Base-by-base conservation (phyloP, 371 early-diverging fungal genomes). In the Rhizopus delemar region DNA sequence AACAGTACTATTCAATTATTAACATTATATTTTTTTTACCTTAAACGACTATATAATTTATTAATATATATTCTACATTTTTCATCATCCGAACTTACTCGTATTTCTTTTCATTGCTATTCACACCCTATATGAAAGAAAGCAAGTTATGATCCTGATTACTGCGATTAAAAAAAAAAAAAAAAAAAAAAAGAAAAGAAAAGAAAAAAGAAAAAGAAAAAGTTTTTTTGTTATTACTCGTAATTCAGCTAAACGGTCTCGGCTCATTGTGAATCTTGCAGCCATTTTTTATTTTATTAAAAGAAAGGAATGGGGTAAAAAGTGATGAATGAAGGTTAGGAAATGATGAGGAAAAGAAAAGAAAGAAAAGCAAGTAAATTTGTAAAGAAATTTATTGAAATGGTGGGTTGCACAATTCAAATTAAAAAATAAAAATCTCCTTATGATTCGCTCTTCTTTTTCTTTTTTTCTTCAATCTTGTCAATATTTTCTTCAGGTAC, bases 401-500 rank as follows among this genome's bases (percentile, higher is more conserved):
- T 8, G 31, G 31, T 36, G 13, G 48, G 53, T 53, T 53, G 41
- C 29, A 53, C 53, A 53, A 53, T 53, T 39, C 53, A 53, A 53
- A 53, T 53, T 53, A 53, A 53, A 53, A 53, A 53, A 51, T 9
- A 31, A 35, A 35, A 35, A 51, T 15, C 33, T 33, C 32, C 13
- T 15, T 46, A 15, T 46, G 22, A 46, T 46, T 46, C 60, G 35
- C 46, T 50, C 59, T 76, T 74, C 62, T 80, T 83, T 72, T 82
- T 80, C 75, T 84, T 82, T 64, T 85, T 84, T 66, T 86, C 88
- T 57, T 87, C 88, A 31, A 84, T 73, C 33, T 73, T 61, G 34
- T 87, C 88, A 49, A 87, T 80, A 57, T 86, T 87, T 34, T 86
- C 86, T 60, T 86, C 86, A 48, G 86, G 85, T 16, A 86, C 81